Base-by-base conservation (phyloP, 1,284 basidiomycete genomes). In the Leccinum angustisporum region DNA sequence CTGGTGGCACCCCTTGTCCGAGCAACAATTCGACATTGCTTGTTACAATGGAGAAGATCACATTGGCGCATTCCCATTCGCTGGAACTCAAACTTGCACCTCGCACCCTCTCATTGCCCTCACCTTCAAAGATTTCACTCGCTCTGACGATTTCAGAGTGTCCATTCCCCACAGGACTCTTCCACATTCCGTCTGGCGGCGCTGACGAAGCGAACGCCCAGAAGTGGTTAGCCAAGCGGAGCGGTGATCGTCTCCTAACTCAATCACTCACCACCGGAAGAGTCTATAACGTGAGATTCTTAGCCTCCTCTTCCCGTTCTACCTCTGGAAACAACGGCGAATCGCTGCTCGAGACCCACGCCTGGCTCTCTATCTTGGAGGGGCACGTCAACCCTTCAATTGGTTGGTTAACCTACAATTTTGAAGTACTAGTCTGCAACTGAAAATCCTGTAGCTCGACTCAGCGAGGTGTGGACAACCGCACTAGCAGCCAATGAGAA, bases 211-310 rank as follows among this genome's bases (percentile, higher is more conserved):
- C 25, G 34, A 18, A 55, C 7, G 40, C 52, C 21, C 60, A 61
- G 3, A 51, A 16, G 13, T 34, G 54, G 30, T 30, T 73, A 1
- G 58, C 53, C 18, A 64, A 30, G 50, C 66, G 34, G 48, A 51
- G 50, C 11, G 54, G 56, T 33, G 59, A 65, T 18, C 46, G n/a
- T 56, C 36, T 63, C 11, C 33, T 74, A 14, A 56, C 30, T 52
- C 58, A 14, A 57, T 73, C 63, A 33, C 68, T 75, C 30, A 16
- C 43, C 9, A 72, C 69, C 7, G 70, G 70, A 52, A 66, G 58
- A 54, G 56, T 62, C 2, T 64, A 68, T 21, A 67, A 73, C 48
- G 53, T 63, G 9, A 66, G 59, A 25, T 73, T 72, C 50, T 27
- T 71, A 50, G 30, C 69, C 25, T 50, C 2, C 16, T 54, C 46